Conservation (phyloP, 352 stramenopile genomes). For the Pythium biforme region DNA sequence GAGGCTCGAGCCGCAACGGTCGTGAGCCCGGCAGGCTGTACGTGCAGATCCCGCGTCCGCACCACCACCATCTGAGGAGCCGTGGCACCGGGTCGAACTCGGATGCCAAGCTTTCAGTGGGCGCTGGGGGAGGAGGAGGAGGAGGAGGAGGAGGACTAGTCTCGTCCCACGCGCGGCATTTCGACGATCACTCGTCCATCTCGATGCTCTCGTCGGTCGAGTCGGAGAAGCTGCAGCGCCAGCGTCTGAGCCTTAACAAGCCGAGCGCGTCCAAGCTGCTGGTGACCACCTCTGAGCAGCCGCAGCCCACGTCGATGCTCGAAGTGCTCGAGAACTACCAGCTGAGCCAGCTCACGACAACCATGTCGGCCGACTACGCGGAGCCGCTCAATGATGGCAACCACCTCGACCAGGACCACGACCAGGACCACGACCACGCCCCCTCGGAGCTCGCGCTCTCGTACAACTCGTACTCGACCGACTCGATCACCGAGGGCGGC, state of each 20-base stretch:
- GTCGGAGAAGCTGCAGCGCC: conserved; percentile 68
- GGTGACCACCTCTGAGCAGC: conserved; percentile 15
- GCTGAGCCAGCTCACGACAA: conserved; percentile 23
- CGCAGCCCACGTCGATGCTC: conserved; percentile 37
- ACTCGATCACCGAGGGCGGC: background rate
- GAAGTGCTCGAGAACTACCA: conserved; percentile 68
- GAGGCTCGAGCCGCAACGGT: conserved; percentile 3
- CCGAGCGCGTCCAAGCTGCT: conserved; percentile 27
- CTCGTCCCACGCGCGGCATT: background rate
- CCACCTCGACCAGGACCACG: background rate
- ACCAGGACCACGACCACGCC: background rate
- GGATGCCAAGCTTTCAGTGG: background rate
- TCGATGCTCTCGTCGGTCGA: conserved; percentile 66
- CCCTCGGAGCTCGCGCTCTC: background rate
- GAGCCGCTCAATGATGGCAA: conserved; percentile 23
- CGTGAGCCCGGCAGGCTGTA: conserved; percentile 19
- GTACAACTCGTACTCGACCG: conserved; percentile 16
- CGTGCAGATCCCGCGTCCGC: conserved; percentile 19
- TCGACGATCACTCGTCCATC: conserved; percentile 50
- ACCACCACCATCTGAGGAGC: conserved; percentile 11
- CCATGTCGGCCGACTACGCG: conserved; percentile 27
- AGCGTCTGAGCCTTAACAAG: conserved; percentile 52
- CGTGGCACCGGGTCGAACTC: background rate
- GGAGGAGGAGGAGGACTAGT: background rate
- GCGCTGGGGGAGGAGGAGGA: no score